These are phyloP conservation scores for Ceratocystis destructans DNA, from an alignment of 2,329 filamentous ascomycete genomes.

Conservation along the genomic window DNA sequence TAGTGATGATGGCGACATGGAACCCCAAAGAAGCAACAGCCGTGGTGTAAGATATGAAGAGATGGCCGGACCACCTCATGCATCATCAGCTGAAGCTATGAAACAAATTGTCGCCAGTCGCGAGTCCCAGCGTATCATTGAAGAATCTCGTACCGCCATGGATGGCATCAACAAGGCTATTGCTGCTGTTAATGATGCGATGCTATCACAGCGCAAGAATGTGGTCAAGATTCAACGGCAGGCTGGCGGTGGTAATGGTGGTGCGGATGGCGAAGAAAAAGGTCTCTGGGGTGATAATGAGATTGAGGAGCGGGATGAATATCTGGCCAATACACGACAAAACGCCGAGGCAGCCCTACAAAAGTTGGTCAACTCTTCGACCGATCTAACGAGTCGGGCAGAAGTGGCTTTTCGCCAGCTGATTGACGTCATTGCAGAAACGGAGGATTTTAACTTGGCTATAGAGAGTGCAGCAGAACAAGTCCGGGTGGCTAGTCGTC, in stretches of 20 bases:
- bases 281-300: constrained; percentile 8
- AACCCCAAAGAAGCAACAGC: background rate
- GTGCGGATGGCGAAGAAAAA: background rate
- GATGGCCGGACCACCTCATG: constrained; percentile 6
- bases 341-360: constrained; percentile 9
- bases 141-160: constrained; percentile 9
- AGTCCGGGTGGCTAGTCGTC: constrained; percentile 21
- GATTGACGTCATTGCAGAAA: constrained; percentile 36
- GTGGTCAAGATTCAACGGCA: constrained; percentile 8
- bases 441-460: constrained; percentile 36
- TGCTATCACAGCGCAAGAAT: constrained; percentile 10
- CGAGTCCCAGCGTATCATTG: constrained; percentile 4
- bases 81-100: background rate
- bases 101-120: background rate
- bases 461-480: constrained; percentile 27
- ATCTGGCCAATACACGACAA: background rate
- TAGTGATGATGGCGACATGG: background rate
- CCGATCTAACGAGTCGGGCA: constrained; percentile 19
- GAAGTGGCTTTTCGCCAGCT: constrained; percentile 36
- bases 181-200: constrained; percentile 13
- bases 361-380: constrained; percentile 8
- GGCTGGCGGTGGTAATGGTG: background rate
- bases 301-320: constrained; percentile 3
- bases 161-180: constrained; percentile 14
- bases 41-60: background rate